Percentiles rank a stretch among this genome's conserved stretches.
Conservation (phyloP, 306 rosid genomes). For the Styphnolobium japonicum region DNA sequence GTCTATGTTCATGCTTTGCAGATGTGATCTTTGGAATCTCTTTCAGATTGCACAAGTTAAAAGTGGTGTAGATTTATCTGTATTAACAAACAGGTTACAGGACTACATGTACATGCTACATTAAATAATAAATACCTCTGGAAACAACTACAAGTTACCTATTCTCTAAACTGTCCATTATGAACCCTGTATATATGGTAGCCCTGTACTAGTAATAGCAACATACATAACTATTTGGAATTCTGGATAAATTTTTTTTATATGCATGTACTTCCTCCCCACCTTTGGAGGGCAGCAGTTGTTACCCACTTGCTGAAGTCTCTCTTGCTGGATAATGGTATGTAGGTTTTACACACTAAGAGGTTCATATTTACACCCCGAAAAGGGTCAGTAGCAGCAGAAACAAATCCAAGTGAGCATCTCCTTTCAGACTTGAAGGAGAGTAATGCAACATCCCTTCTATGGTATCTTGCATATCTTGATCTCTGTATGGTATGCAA, state of each 20-base stretch:
- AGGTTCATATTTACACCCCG: slow-evolving; percentile 87
- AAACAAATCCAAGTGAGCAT: slow-evolving; percentile 92
- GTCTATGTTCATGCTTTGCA: neutral
- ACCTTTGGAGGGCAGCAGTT: slow-evolving; percentile 17
- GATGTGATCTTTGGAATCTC: neutral
- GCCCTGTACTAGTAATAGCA: neutral
- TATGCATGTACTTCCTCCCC: neutral
- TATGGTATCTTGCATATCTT: slow-evolving; percentile 88
- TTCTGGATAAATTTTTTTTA: neutral
- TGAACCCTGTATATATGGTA: neutral
- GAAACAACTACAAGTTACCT: neutral
- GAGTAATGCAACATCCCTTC: slow-evolving; percentile 74
- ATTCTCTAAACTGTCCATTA: neutral
- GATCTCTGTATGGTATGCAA: slow-evolving; percentile 94
- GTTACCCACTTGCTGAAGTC: slow-evolving; percentile 7
- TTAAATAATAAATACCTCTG: neutral
- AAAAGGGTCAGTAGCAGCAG: slow-evolving; percentile 97
- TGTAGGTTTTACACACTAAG: slow-evolving; percentile 86
- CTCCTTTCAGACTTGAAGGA: slow-evolving; percentile 93
- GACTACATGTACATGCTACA: neutral
- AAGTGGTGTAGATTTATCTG: no score
- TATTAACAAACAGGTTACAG: no score
- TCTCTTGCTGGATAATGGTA: slow-evolving; percentile 30
- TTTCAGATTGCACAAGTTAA: no score
- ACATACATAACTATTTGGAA: neutral